A percentile compares a stretch with the other conserved stretches of the same genome.
phyloP scores from a whole-genome alignment of 75 land plant genomes.

The Sequoiadendron giganteum region DNA sequence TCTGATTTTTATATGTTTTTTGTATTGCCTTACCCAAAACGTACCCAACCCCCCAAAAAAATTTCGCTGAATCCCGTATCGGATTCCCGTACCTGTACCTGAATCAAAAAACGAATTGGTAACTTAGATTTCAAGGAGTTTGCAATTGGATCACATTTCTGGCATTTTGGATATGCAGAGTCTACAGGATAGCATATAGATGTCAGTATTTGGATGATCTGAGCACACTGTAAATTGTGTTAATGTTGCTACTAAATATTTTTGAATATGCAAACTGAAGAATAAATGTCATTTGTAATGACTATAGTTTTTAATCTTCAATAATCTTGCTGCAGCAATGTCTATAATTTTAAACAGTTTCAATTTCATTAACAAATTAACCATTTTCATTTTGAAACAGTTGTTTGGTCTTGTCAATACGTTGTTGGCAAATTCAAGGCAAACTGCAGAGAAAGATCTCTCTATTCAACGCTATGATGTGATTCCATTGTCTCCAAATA shows the following conservation, averaged over 20 bases:
- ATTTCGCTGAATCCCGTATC: no score
- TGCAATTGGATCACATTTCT: background rate
- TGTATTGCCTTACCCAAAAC: no score
- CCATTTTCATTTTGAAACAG: constrained; percentile 31
- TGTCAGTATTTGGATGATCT: background rate
- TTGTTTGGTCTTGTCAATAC: constrained; percentile 98
- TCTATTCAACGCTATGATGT: constrained; percentile 94
- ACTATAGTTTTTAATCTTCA: background rate
- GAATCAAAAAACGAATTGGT: no score
- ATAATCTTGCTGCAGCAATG: background rate
- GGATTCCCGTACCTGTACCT: no score
- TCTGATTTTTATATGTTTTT: no score
- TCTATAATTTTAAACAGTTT: background rate
- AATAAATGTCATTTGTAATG: background rate
- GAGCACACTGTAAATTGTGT: background rate
- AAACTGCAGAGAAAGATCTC: constrained; percentile 92
- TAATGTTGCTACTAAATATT: background rate
- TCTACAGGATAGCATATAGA: background rate
- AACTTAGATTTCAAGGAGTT: background rate
- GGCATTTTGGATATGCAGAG: background rate
- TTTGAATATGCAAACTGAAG: background rate
- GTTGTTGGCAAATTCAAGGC: constrained; percentile 84
- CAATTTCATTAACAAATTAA: background rate
- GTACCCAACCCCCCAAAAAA: no score
- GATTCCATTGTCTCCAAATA: constrained; percentile 96